A percentile compares a stretch with the other conserved stretches of the same genome.
Evolutionary conservation across 768 basidiomycete genomes (phyloP).

Genomic region (Mycena vulgaris): DNA sequence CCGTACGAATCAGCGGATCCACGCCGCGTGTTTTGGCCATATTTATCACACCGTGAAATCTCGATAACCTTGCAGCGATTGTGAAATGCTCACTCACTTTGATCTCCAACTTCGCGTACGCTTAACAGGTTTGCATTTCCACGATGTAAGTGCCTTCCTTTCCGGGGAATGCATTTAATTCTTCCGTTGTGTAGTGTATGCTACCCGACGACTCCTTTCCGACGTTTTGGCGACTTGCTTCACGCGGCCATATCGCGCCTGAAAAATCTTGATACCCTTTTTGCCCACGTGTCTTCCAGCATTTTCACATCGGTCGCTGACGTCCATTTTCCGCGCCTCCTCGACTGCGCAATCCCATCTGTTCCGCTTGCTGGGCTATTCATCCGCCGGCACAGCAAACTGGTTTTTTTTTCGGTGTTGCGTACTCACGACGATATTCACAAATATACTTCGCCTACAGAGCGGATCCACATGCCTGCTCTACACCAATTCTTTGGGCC

Average conservation of each 20-base stretch:
- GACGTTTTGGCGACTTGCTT: neutral
- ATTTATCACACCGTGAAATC: constrained; percentile 1
- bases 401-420: neutral
- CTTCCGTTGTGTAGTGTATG: neutral
- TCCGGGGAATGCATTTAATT: neutral
- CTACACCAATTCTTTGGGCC: neutral
- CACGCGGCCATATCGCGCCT: neutral
- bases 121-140: neutral
- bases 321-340: constrained; percentile 1
- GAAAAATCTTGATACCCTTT: neutral
- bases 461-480: neutral
- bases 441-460: neutral
- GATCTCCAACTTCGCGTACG: neutral
- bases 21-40: neutral
- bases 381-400: neutral
- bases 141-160: neutral
- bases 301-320: neutral
- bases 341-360: neutral
- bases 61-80: neutral
- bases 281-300: neutral
- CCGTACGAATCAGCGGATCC: neutral
- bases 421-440: neutral
- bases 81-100: constrained; percentile 5
- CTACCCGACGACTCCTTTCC: neutral
- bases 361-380: neutral